phyloP scores from a whole-genome alignment of 2,329 filamentous ascomycete species.

The Fusarium nematophilum region DNA sequence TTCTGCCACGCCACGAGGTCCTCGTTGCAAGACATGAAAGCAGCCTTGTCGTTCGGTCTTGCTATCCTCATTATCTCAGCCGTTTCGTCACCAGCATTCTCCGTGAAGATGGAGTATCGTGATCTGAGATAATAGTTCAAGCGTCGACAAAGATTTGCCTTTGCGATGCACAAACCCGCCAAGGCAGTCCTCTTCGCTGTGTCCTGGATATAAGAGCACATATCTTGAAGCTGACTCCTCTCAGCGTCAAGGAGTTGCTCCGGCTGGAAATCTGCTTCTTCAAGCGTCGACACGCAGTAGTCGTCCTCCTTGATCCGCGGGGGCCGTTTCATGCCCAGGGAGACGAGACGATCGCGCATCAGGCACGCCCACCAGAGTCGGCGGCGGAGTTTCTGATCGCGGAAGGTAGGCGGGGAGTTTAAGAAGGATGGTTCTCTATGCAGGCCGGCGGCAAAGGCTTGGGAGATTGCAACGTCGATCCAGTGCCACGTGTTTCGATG shows the following conservation, averaged over 20 bases:
- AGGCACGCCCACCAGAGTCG: constrained; percentile 97
- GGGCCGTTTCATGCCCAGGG: constrained; percentile 89
- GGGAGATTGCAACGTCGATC: constrained; percentile 94
- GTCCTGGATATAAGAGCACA: constrained; percentile 9
- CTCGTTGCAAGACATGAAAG: constrained; percentile 66
- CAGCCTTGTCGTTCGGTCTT: constrained; percentile 2
- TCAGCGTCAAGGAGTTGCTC: not conserved
- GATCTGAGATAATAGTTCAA: constrained; percentile 87
- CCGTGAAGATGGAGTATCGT: constrained; percentile 85
- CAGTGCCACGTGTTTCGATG: constrained; percentile 98
- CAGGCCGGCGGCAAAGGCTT: constrained; percentile 90
- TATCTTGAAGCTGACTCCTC: not conserved
- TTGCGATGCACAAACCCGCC: constrained; percentile 88
- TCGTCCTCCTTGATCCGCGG: constrained; percentile 92
- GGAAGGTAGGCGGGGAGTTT: constrained; percentile 71
- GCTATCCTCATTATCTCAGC: constrained; percentile 50
- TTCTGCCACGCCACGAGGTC: constrained; percentile 79
- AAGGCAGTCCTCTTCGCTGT: constrained; percentile 60
- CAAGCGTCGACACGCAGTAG: constrained; percentile 90
- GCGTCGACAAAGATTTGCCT: constrained; percentile 86
- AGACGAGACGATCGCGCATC: constrained; percentile 90
- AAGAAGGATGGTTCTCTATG: constrained; percentile 84
- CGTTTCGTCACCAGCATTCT: constrained; percentile 80
- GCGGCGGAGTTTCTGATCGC: constrained; percentile 83
- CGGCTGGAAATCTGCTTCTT: constrained; percentile 80